These are phyloP conservation scores for Senna tora DNA, from an alignment of 306 rosid genomes.

Conservation along the genomic window DNA sequence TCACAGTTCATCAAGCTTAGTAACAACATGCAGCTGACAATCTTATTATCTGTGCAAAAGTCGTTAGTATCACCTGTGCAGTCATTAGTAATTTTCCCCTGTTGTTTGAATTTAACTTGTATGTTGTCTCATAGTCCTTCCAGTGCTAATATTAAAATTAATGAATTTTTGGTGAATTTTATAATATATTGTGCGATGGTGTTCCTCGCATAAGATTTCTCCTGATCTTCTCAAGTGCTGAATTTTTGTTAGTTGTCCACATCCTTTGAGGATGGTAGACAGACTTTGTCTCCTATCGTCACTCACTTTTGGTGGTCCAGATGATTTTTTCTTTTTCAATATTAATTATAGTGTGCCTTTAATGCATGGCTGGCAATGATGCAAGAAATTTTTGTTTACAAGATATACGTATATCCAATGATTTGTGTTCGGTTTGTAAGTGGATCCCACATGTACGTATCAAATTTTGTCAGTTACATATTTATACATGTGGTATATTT, in stretches of 20 bases:
- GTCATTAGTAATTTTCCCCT: conserved; percentile 9
- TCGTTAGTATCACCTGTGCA: too few relatives aligned
- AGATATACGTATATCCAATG: too few relatives aligned
- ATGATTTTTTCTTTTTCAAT: too few relatives aligned
- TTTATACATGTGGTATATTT: too few relatives aligned
- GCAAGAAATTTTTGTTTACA: too few relatives aligned
- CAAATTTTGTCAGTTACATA: too few relatives aligned
- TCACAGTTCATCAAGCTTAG: conserved; percentile 25
- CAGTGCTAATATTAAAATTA: conserved; percentile 19
- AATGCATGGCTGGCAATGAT: neutral
- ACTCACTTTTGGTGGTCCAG: neutral
- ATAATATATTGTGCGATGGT: neutral
- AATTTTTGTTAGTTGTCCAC: neutral
- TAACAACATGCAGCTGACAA: conserved; percentile 20
- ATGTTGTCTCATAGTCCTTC: conserved; percentile 26
- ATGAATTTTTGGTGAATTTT: conserved; percentile 29
- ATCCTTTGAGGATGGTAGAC: too few relatives aligned
- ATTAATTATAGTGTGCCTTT: too few relatives aligned
- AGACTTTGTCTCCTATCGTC: neutral
- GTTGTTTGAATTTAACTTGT: conserved; percentile 34
- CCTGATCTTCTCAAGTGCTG: neutral
- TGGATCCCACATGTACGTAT: too few relatives aligned
- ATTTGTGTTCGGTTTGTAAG: too few relatives aligned
- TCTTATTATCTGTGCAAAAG: too few relatives aligned
- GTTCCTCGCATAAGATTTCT: neutral